Evolutionary conservation across 1,284 basidiomycete genomes (phyloP), one percentile per base, ranked within the genome.

Genomic region (Rugiboletus extremiorientalis): DNA sequence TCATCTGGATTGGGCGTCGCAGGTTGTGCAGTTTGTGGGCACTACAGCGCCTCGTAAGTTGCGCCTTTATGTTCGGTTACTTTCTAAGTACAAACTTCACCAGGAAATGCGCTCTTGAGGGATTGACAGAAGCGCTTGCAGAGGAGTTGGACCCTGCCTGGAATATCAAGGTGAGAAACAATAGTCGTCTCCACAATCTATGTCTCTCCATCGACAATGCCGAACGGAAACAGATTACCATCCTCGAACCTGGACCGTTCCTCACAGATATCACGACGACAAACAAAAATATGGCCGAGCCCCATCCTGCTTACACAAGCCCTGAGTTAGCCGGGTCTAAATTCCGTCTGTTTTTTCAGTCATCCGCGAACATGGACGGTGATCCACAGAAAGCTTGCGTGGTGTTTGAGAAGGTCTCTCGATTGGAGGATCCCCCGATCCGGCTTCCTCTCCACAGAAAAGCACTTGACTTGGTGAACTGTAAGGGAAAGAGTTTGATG

Each of bases 81-180:
- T n/a, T 47, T 36, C 4, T 6, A 7, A 20, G 31, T 30, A 45
- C 20, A 38, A 18, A 20, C 1, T 22, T 34, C 4, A 12, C 43
- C 38, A 72, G 68, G 22, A 70, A 68, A 56, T 60, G 54, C n/a
- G 67, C 68, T 22, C 37, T 72, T 4, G 69, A 72, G 45, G 70
- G 33, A 22, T 44, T 70, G 20, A 62, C 58, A 1, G 62, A 72
- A 34, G 56, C 63, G 6, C 56, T 74, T 18, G 60, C 44, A 12
- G 22, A 31, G 9, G 71, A 73, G 41, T 37, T 71, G 18, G 67
- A 72, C 45, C 70, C 68, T 20, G 54, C 55, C 2, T 74, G 72
- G 70, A 66, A 71, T 45, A 69, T 73, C 56, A 65, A 68, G 52
- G 72, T 72, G 45, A 48, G 52, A 28, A 50, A 48, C 49, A 28